Conservation (phyloP, 352 stramenopile species). For the Globisporangium viniferum region DNA sequence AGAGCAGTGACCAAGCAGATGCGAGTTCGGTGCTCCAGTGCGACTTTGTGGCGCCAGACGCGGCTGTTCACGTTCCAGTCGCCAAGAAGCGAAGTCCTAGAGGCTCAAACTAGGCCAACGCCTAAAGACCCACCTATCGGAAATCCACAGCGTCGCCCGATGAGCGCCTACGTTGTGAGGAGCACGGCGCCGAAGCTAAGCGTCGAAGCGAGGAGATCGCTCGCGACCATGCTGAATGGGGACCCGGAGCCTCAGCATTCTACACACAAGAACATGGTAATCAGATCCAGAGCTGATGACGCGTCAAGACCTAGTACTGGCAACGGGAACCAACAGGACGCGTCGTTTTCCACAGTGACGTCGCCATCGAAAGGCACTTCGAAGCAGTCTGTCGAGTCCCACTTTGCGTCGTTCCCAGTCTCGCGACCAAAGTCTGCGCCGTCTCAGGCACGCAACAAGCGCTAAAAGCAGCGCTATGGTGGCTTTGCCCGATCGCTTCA, state of each 20-base stretch:
- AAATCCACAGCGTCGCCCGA: neutral
- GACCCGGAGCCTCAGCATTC: neutral
- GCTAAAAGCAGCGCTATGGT: neutral
- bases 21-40: constrained; percentile 37
- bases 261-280: neutral
- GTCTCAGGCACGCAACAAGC: constrained; percentile 5
- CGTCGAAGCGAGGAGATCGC: constrained; percentile 3
- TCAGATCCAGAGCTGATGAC: neutral
- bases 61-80: constrained; percentile 39
- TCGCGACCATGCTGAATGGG: constrained; percentile 10
- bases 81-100: constrained; percentile 4
- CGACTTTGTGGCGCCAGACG: constrained; percentile 43
- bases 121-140: neutral
- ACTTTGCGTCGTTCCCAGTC: constrained; percentile 11
- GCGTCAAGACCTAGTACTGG: too few species aligned
- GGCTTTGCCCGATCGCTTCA: too few species aligned
- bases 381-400: neutral
- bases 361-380: neutral
- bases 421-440: constrained; percentile 20
- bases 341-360: neutral
- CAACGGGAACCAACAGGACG: neutral
- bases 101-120: neutral
- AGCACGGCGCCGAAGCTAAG: constrained; percentile 3
- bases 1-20: neutral
- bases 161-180: constrained; percentile 1